Evolutionary conservation across 768 basidiomycete genomes (phyloP).

Genomic region (Boletus reticuloceps): DNA sequence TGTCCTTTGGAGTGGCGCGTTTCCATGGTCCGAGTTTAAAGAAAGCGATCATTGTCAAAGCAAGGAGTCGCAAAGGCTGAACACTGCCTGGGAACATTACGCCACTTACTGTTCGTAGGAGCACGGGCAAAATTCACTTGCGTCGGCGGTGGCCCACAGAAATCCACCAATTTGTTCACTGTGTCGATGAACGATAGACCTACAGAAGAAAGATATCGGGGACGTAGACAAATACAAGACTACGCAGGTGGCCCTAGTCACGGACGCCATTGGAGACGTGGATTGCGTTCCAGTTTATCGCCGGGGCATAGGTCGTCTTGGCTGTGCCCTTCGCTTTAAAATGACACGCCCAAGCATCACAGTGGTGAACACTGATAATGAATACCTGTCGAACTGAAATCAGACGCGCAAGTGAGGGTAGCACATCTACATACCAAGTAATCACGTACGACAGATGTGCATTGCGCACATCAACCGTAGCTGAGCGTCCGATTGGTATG

Average conservation of each 20-base stretch:
- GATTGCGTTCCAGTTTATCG: slow-evolving; percentile 14
- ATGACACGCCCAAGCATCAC: slow-evolving; percentile 77
- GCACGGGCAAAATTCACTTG: slow-evolving; percentile 2
- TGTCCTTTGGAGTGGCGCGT: slow-evolving; percentile 3
- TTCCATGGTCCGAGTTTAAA: slow-evolving; percentile 2
- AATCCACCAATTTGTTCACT: background rate
- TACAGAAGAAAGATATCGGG: background rate
- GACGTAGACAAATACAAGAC: slow-evolving; percentile 1
- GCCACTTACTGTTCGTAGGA: slow-evolving; percentile 6
- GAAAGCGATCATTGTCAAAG: slow-evolving; percentile 7
- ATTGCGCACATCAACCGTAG: slow-evolving; percentile 87
- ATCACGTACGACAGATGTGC: slow-evolving; percentile 92
- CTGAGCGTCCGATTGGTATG: slow-evolving; percentile 79
- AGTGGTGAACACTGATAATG: slow-evolving; percentile 80
- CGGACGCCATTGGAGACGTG: background rate
- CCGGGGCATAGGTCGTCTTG: slow-evolving; percentile 58
- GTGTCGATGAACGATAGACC: background rate
- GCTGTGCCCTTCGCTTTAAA: slow-evolving; percentile 47
- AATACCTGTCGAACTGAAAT: slow-evolving; percentile 60
- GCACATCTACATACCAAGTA: slow-evolving; percentile 67
- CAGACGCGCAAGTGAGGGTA: slow-evolving; percentile 4
- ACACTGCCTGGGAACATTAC: slow-evolving; percentile 7
- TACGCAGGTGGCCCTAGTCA: background rate
- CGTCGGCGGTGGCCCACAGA: background rate
- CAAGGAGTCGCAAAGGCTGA: slow-evolving; percentile 1